Base-by-base conservation (phyloP, 2,329 filamentous ascomycete species). In the Trichoderma endophyticum region DNA sequence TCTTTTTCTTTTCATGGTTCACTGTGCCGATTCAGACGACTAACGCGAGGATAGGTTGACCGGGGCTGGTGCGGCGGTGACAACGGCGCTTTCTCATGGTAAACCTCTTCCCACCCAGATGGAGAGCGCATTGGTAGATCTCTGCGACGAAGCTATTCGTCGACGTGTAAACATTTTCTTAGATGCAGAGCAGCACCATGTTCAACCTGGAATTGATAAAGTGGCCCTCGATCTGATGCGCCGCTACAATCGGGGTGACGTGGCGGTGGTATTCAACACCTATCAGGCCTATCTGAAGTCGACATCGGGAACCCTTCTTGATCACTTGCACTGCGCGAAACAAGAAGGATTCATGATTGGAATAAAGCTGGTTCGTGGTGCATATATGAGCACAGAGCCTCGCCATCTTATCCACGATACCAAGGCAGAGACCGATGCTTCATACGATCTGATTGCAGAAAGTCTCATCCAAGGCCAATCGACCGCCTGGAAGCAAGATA, bases 231-330 rank as follows among this genome's bases (percentile, higher is more conserved):
- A 81, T 18, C 73, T 83, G 14, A 82, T 82, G 78, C 77, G 78
- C 57, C 77, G 77, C 71, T 83, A 78, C 78, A 86, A 86, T 76
- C 79, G 78, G 0, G 77, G 82, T 14, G 77, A 78, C 8, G 72
- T 75, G 3, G 82, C 76, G 9, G 75, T 81, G n/a, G 75, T 84
- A 15, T 84, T 81, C 76, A 88, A 84, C 75, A 88, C 87, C 1
- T 89, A 89, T 78, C 88, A 89, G 73, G 85, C 84, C 63, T 89
- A 89, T 75, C 82, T 89, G 21, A 86, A 86, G 77, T 79, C 79
- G 65, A 86, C 84, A 1, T 78, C 83, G 0, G 77, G 73, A 11
- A 82, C 80, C 4, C 75, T 89, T 3, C 79, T 82, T 0, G 74
- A 79, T 30, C 85, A 89, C 72, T 81, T 90, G 21, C 80, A 78